A percentile compares a stretch with the other conserved stretches of the same genome.
These are phyloP conservation scores for Xerocomus spinulosus DNA, from an alignment of 768 basidiomycete genomes.

Conservation along the genomic window DNA sequence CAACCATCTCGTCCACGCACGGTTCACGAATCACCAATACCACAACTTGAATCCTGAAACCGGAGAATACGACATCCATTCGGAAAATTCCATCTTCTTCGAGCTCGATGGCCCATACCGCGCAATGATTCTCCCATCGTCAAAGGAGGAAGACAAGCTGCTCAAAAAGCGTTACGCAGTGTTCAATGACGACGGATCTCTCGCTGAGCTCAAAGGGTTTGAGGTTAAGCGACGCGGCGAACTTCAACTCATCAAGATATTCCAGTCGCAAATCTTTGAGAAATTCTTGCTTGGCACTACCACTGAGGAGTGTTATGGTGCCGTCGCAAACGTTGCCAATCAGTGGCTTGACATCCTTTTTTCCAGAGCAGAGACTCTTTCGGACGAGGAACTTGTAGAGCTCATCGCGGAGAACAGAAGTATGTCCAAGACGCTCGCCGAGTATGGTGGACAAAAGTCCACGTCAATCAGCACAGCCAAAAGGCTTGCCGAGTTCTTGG, in stretches of 20 bases:
- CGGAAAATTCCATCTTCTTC: constrained; percentile 99
- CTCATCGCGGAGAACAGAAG: constrained; percentile 98
- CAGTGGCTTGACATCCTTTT: constrained; percentile 97
- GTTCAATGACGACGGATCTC: constrained; percentile 93
- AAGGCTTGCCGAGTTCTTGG: constrained; percentile 93
- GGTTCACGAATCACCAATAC: constrained; percentile 98
- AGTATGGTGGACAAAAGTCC: constrained; percentile 95
- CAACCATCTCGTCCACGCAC: constrained; percentile 92
- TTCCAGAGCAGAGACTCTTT: constrained; percentile 76
- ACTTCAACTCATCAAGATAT: constrained; percentile 97
- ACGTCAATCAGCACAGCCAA: constrained; percentile 97
- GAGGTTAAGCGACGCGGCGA: constrained; percentile 98
- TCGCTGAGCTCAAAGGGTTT: constrained; percentile 99
- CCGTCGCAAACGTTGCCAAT: constrained; percentile 89
- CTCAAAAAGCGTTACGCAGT: constrained; percentile 99
- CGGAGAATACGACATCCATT: constrained; percentile 80
- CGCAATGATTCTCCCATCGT: constrained; percentile 98
- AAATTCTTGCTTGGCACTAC: constrained; percentile 92
- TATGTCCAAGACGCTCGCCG: constrained; percentile 95
- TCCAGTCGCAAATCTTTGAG: constrained; percentile 98
- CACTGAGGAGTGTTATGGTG: constrained; percentile 92
- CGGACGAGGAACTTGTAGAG: constrained; percentile 91
- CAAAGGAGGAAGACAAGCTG: constrained; percentile 98
- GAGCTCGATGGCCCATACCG: constrained; percentile 98
- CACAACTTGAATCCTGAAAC: constrained; percentile 85